Conservation (phyloP, 148 eudicot genomes). For the Vaccinium vitisidaea region DNA sequence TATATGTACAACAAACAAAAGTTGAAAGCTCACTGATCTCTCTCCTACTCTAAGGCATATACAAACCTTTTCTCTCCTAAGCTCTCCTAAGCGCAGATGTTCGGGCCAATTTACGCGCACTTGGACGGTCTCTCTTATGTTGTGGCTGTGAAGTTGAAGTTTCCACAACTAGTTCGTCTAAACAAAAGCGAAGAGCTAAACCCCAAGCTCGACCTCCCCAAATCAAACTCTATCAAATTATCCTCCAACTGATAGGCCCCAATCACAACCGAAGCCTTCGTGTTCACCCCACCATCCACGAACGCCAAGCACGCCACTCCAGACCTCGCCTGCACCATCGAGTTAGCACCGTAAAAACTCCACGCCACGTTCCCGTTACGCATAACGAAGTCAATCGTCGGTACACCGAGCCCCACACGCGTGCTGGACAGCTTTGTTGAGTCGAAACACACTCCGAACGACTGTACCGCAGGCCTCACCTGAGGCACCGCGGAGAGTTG, state of each 20-base stretch:
- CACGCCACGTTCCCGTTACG: constrained; percentile 33
- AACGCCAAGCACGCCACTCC: constrained; percentile 54
- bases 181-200: constrained; percentile 39
- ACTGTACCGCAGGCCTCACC: constrained; percentile 32
- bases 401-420: constrained; percentile 33
- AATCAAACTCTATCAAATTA: constrained; percentile 43
- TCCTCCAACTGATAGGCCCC: constrained; percentile 54
- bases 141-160: constrained; percentile 45
- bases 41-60: neutral
- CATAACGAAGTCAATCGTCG: constrained; percentile 48
- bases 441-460: constrained; percentile 51
- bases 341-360: constrained; percentile 46
- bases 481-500: constrained; percentile 20
- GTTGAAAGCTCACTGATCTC: neutral
- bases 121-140: neutral
- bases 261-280: constrained; percentile 42
- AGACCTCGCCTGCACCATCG: constrained; percentile 46
- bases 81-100: too few relatives aligned
- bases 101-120: too few relatives aligned
- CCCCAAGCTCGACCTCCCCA: constrained; percentile 41
- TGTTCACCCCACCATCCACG: constrained; percentile 46
- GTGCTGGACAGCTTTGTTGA: constrained; percentile 31
- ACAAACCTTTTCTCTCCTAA: too few relatives aligned
- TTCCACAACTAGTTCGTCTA: constrained; percentile 29
- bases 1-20: too few relatives aligned